phyloP scores from a whole-genome alignment of 345 rosid genomes.

The Salix exigua region DNA sequence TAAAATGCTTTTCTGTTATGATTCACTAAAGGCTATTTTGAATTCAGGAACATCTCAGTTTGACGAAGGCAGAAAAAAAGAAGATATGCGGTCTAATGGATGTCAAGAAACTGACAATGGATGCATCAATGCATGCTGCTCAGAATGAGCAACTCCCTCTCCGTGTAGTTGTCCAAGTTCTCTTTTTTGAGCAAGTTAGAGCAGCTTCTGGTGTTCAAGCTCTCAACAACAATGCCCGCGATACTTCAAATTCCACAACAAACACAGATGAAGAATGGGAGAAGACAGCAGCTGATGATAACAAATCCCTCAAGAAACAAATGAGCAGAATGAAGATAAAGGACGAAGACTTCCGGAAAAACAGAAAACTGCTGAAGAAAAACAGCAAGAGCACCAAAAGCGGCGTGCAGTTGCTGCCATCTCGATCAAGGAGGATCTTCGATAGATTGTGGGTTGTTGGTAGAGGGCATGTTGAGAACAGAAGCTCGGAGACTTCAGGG shows the following conservation, averaged over 20 bases:
- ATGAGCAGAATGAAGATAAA: conserved; percentile 32
- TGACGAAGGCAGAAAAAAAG: conserved; percentile 75
- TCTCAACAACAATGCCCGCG: conserved; percentile 26
- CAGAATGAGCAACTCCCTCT: conserved; percentile 88
- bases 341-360: conserved; percentile 23
- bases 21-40: conserved; percentile 2
- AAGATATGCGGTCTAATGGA: conserved; percentile 72
- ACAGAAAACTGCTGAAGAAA: conserved; percentile 39
- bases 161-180: conserved; percentile 84
- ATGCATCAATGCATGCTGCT: conserved; percentile 78
- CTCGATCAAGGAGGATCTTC: conserved; percentile 78
- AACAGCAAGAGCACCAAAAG: conserved; percentile 56
- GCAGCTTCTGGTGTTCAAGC: conserved; percentile 46
- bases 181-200: conserved; percentile 80
- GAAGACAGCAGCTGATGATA: conserved; percentile 25
- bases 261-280: conserved; percentile 52
- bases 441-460: conserved; percentile 69
- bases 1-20: neutral
- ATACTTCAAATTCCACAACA: conserved; percentile 29
- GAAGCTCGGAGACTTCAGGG: conserved; percentile 76
- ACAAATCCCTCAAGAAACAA: conserved; percentile 42
- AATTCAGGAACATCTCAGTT: conserved; percentile 61
- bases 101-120: conserved; percentile 66
- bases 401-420: conserved; percentile 66
- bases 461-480: conserved; percentile 50